phyloP scores from a whole-genome alignment of 768 basidiomycete species.

The Leucogyrophana mollusca region DNA sequence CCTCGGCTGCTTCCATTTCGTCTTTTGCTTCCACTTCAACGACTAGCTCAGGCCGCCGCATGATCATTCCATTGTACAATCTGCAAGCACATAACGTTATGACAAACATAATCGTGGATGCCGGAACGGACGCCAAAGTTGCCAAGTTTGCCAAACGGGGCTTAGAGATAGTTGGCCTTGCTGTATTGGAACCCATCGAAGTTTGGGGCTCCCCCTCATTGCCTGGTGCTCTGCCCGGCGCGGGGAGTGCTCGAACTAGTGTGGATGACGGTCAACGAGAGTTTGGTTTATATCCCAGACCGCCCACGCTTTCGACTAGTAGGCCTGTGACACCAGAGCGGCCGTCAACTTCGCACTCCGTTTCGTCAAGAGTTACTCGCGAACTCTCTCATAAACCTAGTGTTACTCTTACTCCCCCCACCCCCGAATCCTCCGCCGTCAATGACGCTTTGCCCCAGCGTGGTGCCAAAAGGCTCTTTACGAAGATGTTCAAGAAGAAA shows the following conservation, averaged over 20 bases:
- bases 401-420: constrained; percentile 15
- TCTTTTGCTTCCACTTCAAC: constrained; percentile 44
- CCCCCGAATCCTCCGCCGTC: constrained; percentile 13
- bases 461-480: constrained; percentile 56
- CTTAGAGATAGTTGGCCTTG: constrained; percentile 76
- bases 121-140: constrained; percentile 85
- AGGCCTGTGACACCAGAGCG: constrained; percentile 12
- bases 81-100: constrained; percentile 86
- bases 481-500: constrained; percentile 70
- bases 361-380: neutral
- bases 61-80: constrained; percentile 85
- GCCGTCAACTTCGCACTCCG: constrained; percentile 4
- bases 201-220: constrained; percentile 44
- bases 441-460: constrained; percentile 23
- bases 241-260: constrained; percentile 27
- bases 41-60: constrained; percentile 52
- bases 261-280: constrained; percentile 23
- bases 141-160: constrained; percentile 74
- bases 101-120: constrained; percentile 83
- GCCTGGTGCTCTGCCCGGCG: constrained; percentile 7
- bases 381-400: constrained; percentile 7
- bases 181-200: constrained; percentile 78
- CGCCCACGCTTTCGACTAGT: constrained; percentile 2
- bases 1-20: constrained; percentile 42
- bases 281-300: constrained; percentile 10